Evolutionary conservation across 2,329 filamentous ascomycete species (phyloP).

Genomic region (Sclerotinia spermophila): DNA sequence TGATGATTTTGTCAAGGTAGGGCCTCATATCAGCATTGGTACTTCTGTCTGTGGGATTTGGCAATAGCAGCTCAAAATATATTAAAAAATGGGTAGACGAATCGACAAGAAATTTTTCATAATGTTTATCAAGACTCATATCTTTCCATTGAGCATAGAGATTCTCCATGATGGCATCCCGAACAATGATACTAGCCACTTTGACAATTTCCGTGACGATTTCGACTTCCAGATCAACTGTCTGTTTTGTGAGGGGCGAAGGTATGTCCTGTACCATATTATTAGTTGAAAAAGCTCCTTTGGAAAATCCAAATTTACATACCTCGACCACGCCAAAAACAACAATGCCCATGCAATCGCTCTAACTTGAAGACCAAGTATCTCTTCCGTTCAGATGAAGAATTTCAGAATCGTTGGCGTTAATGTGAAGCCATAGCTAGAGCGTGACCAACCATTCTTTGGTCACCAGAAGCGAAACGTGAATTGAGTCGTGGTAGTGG

Average conservation of each 20-base stretch:
- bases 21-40: neutral
- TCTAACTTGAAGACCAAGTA: conserved; percentile 11
- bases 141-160: conserved; percentile 22
- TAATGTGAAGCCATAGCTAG: no score
- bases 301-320: neutral
- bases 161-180: conserved; percentile 24
- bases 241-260: neutral
- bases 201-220: neutral
- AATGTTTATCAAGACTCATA: conserved; percentile 17
- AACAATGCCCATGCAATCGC: conserved; percentile 17
- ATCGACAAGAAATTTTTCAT: conserved; percentile 14
- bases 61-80: conserved; percentile 1
- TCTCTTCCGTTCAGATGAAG: conserved; percentile 20
- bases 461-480: no score
- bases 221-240: neutral
- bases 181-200: conserved; percentile 20
- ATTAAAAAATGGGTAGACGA: conserved; percentile 16
- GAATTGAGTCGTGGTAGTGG: no score
- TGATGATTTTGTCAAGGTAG: neutral
- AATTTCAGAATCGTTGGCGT: no score
- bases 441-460: no score
- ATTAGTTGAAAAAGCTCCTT: neutral
- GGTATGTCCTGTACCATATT: neutral
- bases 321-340: conserved; percentile 1
- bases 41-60: neutral